Base-by-base conservation (phyloP, 2,329 filamentous ascomycete species). In the Trichoderma atroviride region DNA sequence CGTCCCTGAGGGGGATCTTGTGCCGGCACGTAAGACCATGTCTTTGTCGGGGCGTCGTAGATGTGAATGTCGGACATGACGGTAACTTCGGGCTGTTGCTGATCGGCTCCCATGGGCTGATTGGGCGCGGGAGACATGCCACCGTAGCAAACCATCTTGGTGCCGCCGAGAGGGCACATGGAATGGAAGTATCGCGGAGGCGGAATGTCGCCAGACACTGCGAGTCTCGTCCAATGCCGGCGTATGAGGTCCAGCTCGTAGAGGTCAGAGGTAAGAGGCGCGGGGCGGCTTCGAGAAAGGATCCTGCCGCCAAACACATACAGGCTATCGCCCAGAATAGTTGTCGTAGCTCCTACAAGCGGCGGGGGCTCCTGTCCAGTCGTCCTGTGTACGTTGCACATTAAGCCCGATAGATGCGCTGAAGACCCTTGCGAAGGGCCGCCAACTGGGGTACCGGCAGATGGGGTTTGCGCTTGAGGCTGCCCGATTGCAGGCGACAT, bases 21-120 rank as follows among this genome's bases (percentile, higher is more conserved):
- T 0, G 93, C 90, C 0, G 90, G 87, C 55, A 99, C 89, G 71
- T 90, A 93, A 24, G 92, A 95, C 96, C 96, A 99, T 59, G 86
- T 91, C 75, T 87, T 90, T 0, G 91, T 91, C 1, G 88, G 86
- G 1, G 96, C 92, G 78, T 99, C 95, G 79, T 93, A 98, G 37
- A 99, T 92, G 79, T 98, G 93, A 68, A 98, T 93, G 80, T 99
- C 96, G 7, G 95, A 97, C 94, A 99, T 97, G 69, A 98, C 96
- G 1, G 94, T 91, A 5, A 98, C 92, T 76, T 97, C 94, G 47
- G 93, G 89, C 74, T 94, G 92, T 67, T 89, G 83, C 70, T 84
- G 82, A 13, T 84, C 83, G 19, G 81, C 79, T 27, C 80, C 77
- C 58, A 80, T 75, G 40, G 85, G 79, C 56, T 85, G 83, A 68